A percentile compares a stretch with the other conserved stretches of the same genome.
These are phyloP conservation scores for Botryococcus braunii DNA, from an alignment of 163 green algal genomes.

Conservation along the genomic window DNA sequence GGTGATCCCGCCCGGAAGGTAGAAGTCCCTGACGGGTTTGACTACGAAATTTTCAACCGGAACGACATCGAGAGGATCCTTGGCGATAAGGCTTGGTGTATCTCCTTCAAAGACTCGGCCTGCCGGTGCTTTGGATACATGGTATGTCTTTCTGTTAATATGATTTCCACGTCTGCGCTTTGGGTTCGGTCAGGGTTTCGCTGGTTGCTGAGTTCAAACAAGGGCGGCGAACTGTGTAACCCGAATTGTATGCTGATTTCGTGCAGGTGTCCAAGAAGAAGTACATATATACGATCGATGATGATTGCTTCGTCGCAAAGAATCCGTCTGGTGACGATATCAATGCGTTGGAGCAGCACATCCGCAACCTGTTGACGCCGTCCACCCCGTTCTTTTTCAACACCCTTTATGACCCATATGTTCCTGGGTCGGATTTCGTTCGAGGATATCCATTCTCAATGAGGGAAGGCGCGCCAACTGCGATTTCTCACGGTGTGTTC, in stretches of 20 bases:
- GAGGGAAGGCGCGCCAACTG: slow-evolving; percentile 81
- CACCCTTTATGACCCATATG: slow-evolving; percentile 95
- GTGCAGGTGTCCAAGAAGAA: slow-evolving; percentile 78
- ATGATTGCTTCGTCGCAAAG: slow-evolving; percentile 94
- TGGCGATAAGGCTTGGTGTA: slow-evolving; percentile 85
- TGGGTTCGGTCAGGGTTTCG: too few species aligned
- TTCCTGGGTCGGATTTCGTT: slow-evolving; percentile 80
- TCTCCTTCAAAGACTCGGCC: slow-evolving; percentile 89
- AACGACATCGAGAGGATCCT: slow-evolving; percentile 91
- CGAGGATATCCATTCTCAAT: slow-evolving; percentile 91
- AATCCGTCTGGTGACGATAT: slow-evolving; percentile 81
- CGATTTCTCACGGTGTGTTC: slow-evolving; percentile 73
- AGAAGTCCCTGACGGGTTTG: slow-evolving; percentile 68
- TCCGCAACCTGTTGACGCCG: slow-evolving; percentile 85
- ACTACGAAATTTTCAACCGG: slow-evolving; percentile 91
- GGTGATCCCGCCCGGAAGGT: slow-evolving; percentile 69
- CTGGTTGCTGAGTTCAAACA: too few species aligned
- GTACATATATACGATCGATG: slow-evolving; percentile 96
- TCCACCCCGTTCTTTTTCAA: slow-evolving; percentile 97
- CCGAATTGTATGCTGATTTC: slow-evolving; percentile 92
- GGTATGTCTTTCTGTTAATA: slow-evolving; percentile 37
- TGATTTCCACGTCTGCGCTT: too few species aligned
- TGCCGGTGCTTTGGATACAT: slow-evolving; percentile 85
- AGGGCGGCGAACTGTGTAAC: too few species aligned
- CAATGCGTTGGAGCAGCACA: slow-evolving; percentile 91